Evolutionary conservation across 2,329 filamentous ascomycete genomes (phyloP).

Genomic region (Chrysoporthe puriensis): DNA sequence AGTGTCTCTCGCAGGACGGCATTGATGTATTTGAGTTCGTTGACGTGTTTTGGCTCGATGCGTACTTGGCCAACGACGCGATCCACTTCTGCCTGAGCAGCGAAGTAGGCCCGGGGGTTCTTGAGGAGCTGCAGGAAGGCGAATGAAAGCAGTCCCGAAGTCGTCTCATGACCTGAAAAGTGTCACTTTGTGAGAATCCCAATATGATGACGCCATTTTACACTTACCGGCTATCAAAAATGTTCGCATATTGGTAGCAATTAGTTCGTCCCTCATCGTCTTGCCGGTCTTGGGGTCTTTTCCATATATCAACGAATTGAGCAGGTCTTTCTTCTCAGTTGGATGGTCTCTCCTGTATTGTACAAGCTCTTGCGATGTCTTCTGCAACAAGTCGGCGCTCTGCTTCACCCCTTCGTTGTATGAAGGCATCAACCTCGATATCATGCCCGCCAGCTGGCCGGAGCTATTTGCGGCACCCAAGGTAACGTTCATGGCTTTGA

Average conservation of each 20-base stretch:
- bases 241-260: constrained; percentile 45
- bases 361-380: constrained; percentile 49
- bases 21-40: constrained; percentile 27
- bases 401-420: constrained; percentile 36
- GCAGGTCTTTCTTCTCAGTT: constrained; percentile 51
- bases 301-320: constrained; percentile 56
- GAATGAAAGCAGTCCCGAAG: constrained; percentile 55
- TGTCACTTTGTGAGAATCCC: not conserved
- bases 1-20: constrained; percentile 31
- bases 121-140: constrained; percentile 54
- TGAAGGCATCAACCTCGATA: constrained; percentile 26
- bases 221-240: constrained; percentile 44
- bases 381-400: constrained; percentile 42
- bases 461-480: constrained; percentile 13
- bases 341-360: constrained; percentile 48
- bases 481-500: constrained; percentile 51
- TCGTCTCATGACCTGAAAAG: constrained; percentile 55
- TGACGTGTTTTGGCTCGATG: constrained; percentile 2
- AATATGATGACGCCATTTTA: no score
- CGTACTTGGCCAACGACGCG: constrained; percentile 45
- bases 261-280: constrained; percentile 48
- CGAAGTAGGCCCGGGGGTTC: constrained; percentile 49
- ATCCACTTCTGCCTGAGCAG: constrained; percentile 58
- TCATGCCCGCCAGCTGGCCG: constrained; percentile 20
- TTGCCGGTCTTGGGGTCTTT: constrained; percentile 55